Percentiles rank a stretch among this genome's conserved stretches.
Conservation (phyloP, 164 flowering plant species). For the Chimonanthus salicifolius region DNA sequence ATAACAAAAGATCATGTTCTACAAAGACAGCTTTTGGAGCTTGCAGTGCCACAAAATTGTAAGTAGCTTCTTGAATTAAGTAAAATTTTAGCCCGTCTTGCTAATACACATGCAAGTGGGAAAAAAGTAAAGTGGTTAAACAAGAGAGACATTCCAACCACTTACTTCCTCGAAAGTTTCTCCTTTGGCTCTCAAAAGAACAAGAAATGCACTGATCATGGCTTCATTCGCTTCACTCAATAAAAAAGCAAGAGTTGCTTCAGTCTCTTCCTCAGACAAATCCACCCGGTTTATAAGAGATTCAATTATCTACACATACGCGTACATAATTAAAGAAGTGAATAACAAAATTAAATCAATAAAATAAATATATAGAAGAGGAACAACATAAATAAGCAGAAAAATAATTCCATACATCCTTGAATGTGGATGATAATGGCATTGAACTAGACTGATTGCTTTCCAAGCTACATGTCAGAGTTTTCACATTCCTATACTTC, state of each 20-base stretch:
- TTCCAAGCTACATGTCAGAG: not conserved
- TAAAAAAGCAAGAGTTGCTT: constrained; percentile 63
- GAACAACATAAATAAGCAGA: not conserved
- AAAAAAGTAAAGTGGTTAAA: not conserved
- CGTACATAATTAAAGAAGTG: not conserved
- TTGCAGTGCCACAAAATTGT: not conserved
- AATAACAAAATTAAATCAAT: not conserved
- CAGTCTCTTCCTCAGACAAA: constrained; percentile 75
- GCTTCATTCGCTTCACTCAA: constrained; percentile 65
- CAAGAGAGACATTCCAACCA: not conserved
- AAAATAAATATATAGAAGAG: not conserved
- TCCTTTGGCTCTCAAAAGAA: constrained; percentile 88
- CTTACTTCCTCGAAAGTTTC: constrained; percentile 90
- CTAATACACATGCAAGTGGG: not conserved
- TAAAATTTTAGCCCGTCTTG: not conserved
- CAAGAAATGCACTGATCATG: constrained; percentile 84
- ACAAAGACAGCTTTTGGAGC: not conserved
- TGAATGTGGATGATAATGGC: constrained; percentile 10
- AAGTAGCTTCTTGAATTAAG: not conserved
- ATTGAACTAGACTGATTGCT: not conserved
- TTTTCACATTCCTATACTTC: not conserved
- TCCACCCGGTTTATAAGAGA: constrained; percentile 61
- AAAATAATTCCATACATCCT: constrained; percentile 11
- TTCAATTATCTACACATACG: constrained; percentile 58
- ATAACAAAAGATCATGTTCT: not conserved